Conservation (phyloP, 1,139 yeast species). For the Candida anutae region DNA sequence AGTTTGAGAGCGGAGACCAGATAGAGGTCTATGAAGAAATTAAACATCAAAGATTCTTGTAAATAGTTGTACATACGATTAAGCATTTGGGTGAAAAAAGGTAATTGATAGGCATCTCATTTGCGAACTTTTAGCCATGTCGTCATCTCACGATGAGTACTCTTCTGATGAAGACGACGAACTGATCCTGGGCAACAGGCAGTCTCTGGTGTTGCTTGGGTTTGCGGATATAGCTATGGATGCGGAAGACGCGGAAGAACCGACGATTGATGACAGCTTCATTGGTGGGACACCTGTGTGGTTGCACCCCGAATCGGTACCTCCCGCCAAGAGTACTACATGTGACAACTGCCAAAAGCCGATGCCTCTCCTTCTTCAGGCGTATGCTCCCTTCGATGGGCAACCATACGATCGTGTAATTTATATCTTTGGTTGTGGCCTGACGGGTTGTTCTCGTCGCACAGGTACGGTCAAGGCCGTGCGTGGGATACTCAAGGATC, state of each 20-base stretch:
- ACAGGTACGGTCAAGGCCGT: conserved; percentile 66
- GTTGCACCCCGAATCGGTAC: conserved; percentile 48
- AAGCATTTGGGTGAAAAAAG: too few relatives aligned
- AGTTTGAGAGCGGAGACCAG: conserved; percentile 66
- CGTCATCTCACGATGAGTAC: conserved; percentile 31
- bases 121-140: too few relatives aligned
- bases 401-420: conserved; percentile 73
- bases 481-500: conserved; percentile 64
- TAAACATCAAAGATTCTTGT: conserved; percentile 61
- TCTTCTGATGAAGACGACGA: conserved; percentile 41
- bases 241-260: conserved; percentile 15
- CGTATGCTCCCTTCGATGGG: conserved; percentile 68
- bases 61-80: conserved; percentile 3
- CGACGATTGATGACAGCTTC: conserved; percentile 65
- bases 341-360: conserved; percentile 60
- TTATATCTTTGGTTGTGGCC: conserved; percentile 70
- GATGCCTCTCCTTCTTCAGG: conserved; percentile 68
- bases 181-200: conserved; percentile 12
- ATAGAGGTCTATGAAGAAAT: conserved; percentile 70
- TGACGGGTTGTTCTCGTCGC: conserved; percentile 55
- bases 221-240: conserved; percentile 49
- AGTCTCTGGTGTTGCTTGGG: conserved; percentile 45
- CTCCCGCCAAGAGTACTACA: conserved; percentile 39
- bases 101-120: too few relatives aligned
- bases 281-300: conserved; percentile 70